phyloP scores from a whole-genome alignment of 306 rosid species.

The Malus sylvestris region DNA sequence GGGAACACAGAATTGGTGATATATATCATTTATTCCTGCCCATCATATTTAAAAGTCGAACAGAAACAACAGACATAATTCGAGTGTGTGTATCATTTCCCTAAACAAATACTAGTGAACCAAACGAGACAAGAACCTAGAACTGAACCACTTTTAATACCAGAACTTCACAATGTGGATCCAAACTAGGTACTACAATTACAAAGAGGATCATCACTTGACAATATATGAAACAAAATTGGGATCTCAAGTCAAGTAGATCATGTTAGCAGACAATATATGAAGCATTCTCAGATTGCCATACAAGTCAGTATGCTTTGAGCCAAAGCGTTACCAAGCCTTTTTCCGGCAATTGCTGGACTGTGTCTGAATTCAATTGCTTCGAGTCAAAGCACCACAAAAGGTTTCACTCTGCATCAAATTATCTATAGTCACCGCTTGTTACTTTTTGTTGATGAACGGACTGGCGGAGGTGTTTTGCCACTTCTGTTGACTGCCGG shows the following conservation, averaged over 20 bases:
- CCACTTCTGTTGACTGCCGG: slow-evolving; percentile 60
- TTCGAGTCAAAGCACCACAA: slow-evolving; percentile 55
- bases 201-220: neutral
- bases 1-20: too few relatives aligned
- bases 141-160: neutral
- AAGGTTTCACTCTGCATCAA: neutral
- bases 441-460: slow-evolving; percentile 34
- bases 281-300: neutral
- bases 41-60: too few relatives aligned
- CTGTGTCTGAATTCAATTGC: slow-evolving; percentile 20
- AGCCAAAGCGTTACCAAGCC: neutral
- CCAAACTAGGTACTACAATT: neutral
- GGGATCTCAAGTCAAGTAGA: neutral
- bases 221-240: neutral
- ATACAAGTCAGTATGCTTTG: neutral
- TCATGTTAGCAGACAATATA: neutral
- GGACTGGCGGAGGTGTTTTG: slow-evolving; percentile 67
- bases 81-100: too few relatives aligned
- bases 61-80: too few relatives aligned
- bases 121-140: neutral
- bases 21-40: too few relatives aligned
- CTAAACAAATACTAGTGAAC: too few relatives aligned
- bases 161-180: neutral
- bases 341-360: neutral
- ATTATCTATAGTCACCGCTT: slow-evolving; percentile 46